Conservation (phyloP, 192 early-diverging fungal genomes). For the Coemansia sp. region DNA sequence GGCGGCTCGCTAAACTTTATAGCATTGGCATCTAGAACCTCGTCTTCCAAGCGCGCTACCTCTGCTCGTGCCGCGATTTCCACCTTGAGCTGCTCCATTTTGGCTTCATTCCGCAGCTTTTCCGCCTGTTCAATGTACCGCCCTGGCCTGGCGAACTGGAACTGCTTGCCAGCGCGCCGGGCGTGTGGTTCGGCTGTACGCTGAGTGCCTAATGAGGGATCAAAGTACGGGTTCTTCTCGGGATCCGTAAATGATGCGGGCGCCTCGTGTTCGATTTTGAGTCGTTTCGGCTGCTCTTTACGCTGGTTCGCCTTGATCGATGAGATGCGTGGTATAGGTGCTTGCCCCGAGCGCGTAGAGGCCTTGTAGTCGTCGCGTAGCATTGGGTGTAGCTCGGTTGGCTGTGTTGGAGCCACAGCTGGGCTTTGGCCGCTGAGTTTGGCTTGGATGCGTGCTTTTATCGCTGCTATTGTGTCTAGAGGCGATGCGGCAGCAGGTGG, state of each 20-base stretch:
- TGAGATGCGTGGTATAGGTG: slow-evolving; percentile 49
- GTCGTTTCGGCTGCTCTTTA: slow-evolving; percentile 52
- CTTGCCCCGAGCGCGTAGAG: slow-evolving; percentile 13
- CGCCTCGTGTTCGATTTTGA: slow-evolving; percentile 59
- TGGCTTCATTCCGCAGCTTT: slow-evolving; percentile 73
- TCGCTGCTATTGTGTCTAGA: slow-evolving; percentile 40
- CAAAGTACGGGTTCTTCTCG: slow-evolving; percentile 87
- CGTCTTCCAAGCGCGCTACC: slow-evolving; percentile 37
- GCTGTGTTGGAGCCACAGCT: slow-evolving; percentile 8
- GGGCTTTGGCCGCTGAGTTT: slow-evolving; percentile 15
- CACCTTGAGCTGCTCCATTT: slow-evolving; percentile 52
- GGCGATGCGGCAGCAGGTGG: slow-evolving; percentile 15
- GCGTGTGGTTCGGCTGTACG: slow-evolving; percentile 46
- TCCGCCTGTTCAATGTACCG: slow-evolving; percentile 83
- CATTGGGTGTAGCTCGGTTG: slow-evolving; percentile 40
- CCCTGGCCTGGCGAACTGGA: slow-evolving; percentile 84
- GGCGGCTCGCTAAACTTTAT: slow-evolving; percentile 73
- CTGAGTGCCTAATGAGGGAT: slow-evolving; percentile 62
- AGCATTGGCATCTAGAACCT: slow-evolving; percentile 31
- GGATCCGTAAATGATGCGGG: slow-evolving; percentile 63
- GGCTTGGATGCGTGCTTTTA: slow-evolving; percentile 41
- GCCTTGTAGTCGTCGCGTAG: slow-evolving; percentile 51
- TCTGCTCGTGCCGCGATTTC: slow-evolving; percentile 38
- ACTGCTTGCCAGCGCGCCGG: slow-evolving; percentile 46
- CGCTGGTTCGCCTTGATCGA: slow-evolving; percentile 74